Percentiles rank a stretch among this genome's conserved stretches.
These are phyloP conservation scores for Cadophora malorum DNA, from an alignment of 2,329 filamentous ascomycete species.

Conservation along the genomic window DNA sequence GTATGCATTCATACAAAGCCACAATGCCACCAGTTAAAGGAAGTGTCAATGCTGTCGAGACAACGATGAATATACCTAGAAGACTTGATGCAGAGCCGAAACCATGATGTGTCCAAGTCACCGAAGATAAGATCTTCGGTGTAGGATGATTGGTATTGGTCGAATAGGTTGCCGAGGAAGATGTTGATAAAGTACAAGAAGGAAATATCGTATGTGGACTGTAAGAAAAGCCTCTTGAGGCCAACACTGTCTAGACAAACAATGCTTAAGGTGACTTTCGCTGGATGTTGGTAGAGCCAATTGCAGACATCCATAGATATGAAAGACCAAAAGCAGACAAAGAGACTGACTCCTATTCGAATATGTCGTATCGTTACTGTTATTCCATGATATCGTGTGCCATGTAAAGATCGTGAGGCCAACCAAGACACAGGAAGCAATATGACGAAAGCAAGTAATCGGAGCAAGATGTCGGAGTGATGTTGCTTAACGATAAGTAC, in stretches of 20 bases:
- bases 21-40: conserved; percentile 38
- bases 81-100: conserved; percentile 58
- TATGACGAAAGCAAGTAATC: conserved; percentile 39
- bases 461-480: conserved; percentile 31
- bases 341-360: conserved; percentile 40
- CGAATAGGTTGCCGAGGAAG: conserved; percentile 45
- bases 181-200: conserved; percentile 45
- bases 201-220: conserved; percentile 43
- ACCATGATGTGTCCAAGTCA: conserved; percentile 68
- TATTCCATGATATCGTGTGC: conserved; percentile 42
- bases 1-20: conserved; percentile 40
- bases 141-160: conserved; percentile 63
- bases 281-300: conserved; percentile 43
- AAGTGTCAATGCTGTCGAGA: conserved; percentile 36
- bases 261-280: conserved; percentile 43
- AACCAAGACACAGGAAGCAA: conserved; percentile 41
- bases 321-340: conserved; percentile 44
- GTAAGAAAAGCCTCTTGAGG: conserved; percentile 33
- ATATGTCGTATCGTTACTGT: conserved; percentile 45
- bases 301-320: conserved; percentile 45
- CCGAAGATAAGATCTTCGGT: conserved; percentile 56
- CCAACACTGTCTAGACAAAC: conserved; percentile 38
- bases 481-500: conserved; percentile 60
- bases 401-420: conserved; percentile 43
- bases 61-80: conserved; percentile 36